Evolutionary conservation across 139 green algal genomes (phyloP), one percentile per base, ranked within the genome.

Genomic region (Chlamydomonas sphaeroides): DNA sequence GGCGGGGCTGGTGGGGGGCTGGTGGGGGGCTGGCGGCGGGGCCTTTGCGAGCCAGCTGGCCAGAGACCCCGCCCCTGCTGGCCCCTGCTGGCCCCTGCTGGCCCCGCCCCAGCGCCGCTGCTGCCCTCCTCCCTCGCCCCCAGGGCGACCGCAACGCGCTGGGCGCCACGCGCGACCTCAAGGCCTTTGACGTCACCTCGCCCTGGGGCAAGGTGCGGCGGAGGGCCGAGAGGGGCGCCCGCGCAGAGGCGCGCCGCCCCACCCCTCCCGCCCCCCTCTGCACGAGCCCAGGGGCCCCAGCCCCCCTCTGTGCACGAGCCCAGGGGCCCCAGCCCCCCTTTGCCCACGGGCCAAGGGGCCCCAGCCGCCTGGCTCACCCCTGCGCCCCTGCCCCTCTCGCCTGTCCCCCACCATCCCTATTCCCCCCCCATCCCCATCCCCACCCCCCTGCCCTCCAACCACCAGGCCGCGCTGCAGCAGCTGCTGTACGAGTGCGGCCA

Each of bases 141-240:
- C 39, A 59, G 77, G 90, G 87, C 36, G 90, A 95, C 81, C 85
- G 90, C 53, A 59, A 80, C 11, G 91, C 90, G 3, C 61, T 87
- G 65, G 83, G 73, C 1, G 81, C 81, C 21, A 56, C 66, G 25
- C 49, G 53, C 23, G 76, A 86, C 62, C 85, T 90, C 56, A 85
- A 88, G 65, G 36, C 68, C 33, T 92, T 89, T 62, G 89, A 93
- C 85, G 57, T 93, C 73, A 75, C 53, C 65, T 41, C 42, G 39
- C 38, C 25, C 25, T 56, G 66, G 66, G 66, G 66, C 3, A 32
- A 36, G 66, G 66, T 53, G 3, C 10, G n/a, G n/a, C n/a, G n/a
- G n/a, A n/a, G n/a, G n/a, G n/a, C n/a, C n/a, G n/a, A n/a, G n/a
- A n/a, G n/a, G n/a, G n/a, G n/a, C n/a, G n/a, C n/a, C n/a, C n/a